Evolutionary conservation across 441 rosid genomes (phyloP), one percentile per base, ranked within the genome.

Genomic region (Arabidopsis lyrata): DNA sequence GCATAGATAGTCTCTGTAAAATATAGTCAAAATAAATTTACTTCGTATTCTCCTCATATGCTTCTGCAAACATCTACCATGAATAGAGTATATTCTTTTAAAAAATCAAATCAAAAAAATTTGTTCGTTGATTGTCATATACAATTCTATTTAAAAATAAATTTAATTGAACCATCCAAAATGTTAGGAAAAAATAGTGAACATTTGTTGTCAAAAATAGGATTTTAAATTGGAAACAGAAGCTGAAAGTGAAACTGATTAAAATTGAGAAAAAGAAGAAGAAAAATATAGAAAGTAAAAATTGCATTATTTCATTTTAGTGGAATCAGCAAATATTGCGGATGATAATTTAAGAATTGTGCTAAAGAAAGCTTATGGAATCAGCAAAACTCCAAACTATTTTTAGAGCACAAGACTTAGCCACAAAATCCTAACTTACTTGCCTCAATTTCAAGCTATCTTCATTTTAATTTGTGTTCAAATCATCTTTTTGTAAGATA

Each of bases 251-350:
- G 66, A 59, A 58, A 32, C 15, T 44, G 9, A 56, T 10, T 1
- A 34, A 45, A 14, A 16, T 29, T 50, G 22, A 54, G 47, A 42
- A 32, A 36, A 24, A 22, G 24, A 22, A 22, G 24, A 24, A 24
- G 3, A 4, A 29, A 29, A 29, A n/a, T 8, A 55, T 27, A 6
- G 13, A 39, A 32, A 55, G 18, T n/a, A 16, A 48, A 34, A 60
- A 41, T 8, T 34, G 41, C 14, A 24, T 8, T 56, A 39, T 58
- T 49, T 47, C 2, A 22, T 34, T 56, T 76, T 39, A 63, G 55
- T 70, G 80, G 80, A 24, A 41, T 70, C 16, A 15, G 44, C 72
- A 61, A 64, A 56, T 32, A 31, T 64, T 34, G 5, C 67, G 80
- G 72, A 50, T 7, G 32, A 10, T 48, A 58, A 54, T 32, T 41